Conservation (phyloP, 805 yeast species). For the Ogataea sp. region DNA sequence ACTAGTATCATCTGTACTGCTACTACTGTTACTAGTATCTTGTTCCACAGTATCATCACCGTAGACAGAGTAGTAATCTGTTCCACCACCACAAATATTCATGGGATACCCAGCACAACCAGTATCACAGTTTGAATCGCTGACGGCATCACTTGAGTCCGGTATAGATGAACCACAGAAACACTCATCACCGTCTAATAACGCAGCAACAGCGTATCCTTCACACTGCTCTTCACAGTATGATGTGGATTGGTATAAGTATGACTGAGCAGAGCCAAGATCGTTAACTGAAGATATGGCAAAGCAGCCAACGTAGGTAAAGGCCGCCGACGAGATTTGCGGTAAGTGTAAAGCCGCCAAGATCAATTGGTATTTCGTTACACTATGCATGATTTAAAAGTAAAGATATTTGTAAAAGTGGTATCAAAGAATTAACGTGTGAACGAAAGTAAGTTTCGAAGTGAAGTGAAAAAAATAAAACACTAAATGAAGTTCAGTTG, state of each 20-base stretch:
- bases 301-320: slow-evolving; percentile 20
- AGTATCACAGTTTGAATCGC: slow-evolving; percentile 30
- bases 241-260: slow-evolving; percentile 52
- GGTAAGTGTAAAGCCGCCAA: not conserved
- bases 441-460: too few relatives aligned
- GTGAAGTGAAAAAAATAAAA: too few relatives aligned
- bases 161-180: slow-evolving; percentile 54
- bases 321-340: slow-evolving; percentile 6
- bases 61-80: slow-evolving; percentile 41
- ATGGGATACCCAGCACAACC: slow-evolving; percentile 54
- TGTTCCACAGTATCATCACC: slow-evolving; percentile 16
- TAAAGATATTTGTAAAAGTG: too few relatives aligned
- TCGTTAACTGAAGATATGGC: slow-evolving; percentile 17
- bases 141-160: slow-evolving; percentile 16
- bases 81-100: slow-evolving; percentile 59
- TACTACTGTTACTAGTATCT: slow-evolving; percentile 2
- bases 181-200: slow-evolving; percentile 46
- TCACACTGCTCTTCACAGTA: slow-evolving; percentile 51
- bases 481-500: too few relatives aligned
- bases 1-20: slow-evolving; percentile 2
- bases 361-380: not conserved
- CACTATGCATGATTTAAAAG: too few relatives aligned
- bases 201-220: slow-evolving; percentile 38
- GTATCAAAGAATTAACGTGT: too few relatives aligned
- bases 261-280: slow-evolving; percentile 34